phyloP scores from a whole-genome alignment of 805 yeast species.

The Cyberlindnera nakhonratchasimensis region DNA sequence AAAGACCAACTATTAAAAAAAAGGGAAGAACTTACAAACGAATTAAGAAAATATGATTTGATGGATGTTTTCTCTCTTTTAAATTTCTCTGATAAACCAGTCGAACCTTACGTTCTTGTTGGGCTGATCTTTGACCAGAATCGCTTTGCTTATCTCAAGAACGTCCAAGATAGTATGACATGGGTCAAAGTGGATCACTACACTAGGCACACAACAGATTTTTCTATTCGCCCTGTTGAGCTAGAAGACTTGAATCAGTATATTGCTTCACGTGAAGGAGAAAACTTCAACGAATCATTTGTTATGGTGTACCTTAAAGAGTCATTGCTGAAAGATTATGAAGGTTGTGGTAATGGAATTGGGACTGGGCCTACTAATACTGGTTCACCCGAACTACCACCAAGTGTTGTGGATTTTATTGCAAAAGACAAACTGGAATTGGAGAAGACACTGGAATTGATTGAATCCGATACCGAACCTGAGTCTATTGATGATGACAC shows the following conservation, averaged over 20 bases:
- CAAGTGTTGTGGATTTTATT: constrained; percentile 30
- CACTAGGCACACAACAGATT: constrained; percentile 28
- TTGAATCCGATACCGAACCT: constrained; percentile 17
- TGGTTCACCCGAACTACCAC: constrained; percentile 19
- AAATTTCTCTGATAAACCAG: constrained; percentile 16
- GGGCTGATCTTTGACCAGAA: constrained; percentile 35
- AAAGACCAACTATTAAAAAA: constrained; percentile 9
- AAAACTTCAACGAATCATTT: constrained; percentile 19
- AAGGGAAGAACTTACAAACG: constrained; percentile 16
- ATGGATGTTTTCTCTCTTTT: constrained; percentile 29
- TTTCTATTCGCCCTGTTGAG: constrained; percentile 15
- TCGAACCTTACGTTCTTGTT: constrained; percentile 38
- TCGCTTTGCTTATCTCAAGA: constrained; percentile 31
- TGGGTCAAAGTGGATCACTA: constrained; percentile 34
- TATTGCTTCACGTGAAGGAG: background rate
- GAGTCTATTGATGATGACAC: constrained; percentile 2
- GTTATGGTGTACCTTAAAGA: constrained; percentile 34
- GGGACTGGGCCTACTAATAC: constrained; percentile 1
- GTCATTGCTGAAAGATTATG: constrained; percentile 18
- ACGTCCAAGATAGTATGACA: constrained; percentile 9
- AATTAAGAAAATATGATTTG: constrained; percentile 20
- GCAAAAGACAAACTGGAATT: constrained; percentile 29
- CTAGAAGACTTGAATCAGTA: constrained; percentile 27
- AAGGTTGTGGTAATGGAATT: too few species aligned
- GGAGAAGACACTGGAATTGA: constrained; percentile 19